These are phyloP conservation scores for Ophiostoma ips DNA, from an alignment of 2,329 filamentous ascomycete species.

Conservation along the genomic window DNA sequence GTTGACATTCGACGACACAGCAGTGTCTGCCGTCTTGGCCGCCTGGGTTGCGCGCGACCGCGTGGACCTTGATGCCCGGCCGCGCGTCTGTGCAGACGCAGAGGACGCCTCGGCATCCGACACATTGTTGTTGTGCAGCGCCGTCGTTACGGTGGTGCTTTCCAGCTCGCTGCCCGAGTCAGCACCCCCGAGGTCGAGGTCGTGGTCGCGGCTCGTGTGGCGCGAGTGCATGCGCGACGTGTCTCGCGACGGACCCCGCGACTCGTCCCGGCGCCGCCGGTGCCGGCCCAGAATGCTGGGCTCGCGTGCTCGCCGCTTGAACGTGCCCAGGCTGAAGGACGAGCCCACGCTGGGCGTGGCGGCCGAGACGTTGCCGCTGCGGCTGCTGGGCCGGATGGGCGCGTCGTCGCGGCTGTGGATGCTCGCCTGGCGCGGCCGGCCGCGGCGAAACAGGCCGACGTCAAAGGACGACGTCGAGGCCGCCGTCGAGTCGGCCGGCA, in stretches of 20 bases:
- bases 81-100: not conserved
- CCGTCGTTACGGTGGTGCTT: not conserved
- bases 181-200: not conserved
- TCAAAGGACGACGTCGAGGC: conserved; percentile 29
- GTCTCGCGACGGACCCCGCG: not conserved
- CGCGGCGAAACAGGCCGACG: conserved; percentile 31
- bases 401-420: conserved; percentile 36
- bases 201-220: conserved; percentile 19
- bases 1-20: conserved; percentile 5
- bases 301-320: conserved; percentile 43
- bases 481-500: conserved; percentile 23
- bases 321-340: conserved; percentile 41
- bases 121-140: not conserved
- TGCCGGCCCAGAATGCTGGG: conserved; percentile 46
- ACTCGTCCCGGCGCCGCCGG: conserved; percentile 16
- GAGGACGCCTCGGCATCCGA: conserved; percentile 6
- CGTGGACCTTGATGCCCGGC: not conserved
- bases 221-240: conserved; percentile 18
- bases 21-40: not conserved
- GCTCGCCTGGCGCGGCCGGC: conserved; percentile 33
- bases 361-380: conserved; percentile 24
- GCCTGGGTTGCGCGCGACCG: not conserved
- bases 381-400: conserved; percentile 39
- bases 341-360: conserved; percentile 35
- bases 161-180: conserved; percentile 12